Percentiles rank a stretch among this genome's conserved stretches.
Evolutionary conservation across 2,329 filamentous ascomycete species (phyloP).

Genomic region (Huntiella bhutanensis): DNA sequence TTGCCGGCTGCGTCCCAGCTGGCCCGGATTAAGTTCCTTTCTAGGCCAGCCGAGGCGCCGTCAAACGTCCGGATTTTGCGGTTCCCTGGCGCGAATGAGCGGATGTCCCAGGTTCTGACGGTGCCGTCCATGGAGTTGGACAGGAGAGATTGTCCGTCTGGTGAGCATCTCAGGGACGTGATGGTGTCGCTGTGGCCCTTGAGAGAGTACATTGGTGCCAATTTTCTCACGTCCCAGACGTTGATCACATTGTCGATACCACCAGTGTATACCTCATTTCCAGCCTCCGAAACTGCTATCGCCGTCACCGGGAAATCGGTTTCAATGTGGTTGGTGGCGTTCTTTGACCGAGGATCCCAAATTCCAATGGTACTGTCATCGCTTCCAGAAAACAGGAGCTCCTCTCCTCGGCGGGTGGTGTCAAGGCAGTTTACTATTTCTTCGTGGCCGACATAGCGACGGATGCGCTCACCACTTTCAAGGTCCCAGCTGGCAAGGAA

Average conservation of each 20-base stretch:
- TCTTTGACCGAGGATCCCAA: constrained; percentile 87
- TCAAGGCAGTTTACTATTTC: constrained; percentile 90
- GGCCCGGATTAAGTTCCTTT: constrained; percentile 78
- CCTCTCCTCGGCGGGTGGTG: constrained; percentile 74
- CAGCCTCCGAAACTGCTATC: constrained; percentile 77
- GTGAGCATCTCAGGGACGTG: constrained; percentile 77
- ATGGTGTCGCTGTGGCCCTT: constrained; percentile 81
- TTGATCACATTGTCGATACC: constrained; percentile 96
- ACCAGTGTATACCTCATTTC: constrained; percentile 86
- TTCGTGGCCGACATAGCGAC: constrained; percentile 80
- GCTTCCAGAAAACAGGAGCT: constrained; percentile 74
- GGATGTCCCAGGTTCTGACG: constrained; percentile 86
- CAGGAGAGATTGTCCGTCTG: constrained; percentile 73
- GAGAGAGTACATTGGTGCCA: constrained; percentile 71
- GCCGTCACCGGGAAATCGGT: constrained; percentile 87
- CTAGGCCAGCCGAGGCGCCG: constrained; percentile 68
- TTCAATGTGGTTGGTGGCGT: constrained; percentile 70
- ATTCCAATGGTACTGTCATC: constrained; percentile 89
- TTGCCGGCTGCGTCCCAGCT: constrained; percentile 81
- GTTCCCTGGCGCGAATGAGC: constrained; percentile 81
- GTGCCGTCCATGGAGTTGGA: constrained; percentile 92
- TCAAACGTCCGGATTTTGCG: constrained; percentile 76
- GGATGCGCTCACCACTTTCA: constrained; percentile 78
- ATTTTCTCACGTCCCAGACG: constrained; percentile 91
- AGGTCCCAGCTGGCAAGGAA: constrained; percentile 89